Base-by-base conservation (phyloP, 805 yeast genomes). In the Pichia heedii region DNA sequence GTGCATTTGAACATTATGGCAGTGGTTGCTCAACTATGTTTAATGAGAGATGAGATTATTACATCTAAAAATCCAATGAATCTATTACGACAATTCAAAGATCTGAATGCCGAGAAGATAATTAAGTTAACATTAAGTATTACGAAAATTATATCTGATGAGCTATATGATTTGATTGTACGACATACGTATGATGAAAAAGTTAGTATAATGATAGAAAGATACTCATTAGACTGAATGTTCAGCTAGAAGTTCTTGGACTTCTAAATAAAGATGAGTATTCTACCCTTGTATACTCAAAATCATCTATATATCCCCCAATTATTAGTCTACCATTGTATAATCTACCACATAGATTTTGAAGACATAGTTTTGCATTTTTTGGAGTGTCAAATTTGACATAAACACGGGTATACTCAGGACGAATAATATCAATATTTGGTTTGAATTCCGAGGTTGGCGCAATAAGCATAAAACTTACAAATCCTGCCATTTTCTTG, bases 1-100 rank as follows among this genome's bases (percentile, higher is more conserved):
- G 77, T 84, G 18, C 96, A 89, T 55, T 73, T 87, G 79, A 88
- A 89, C 62, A 74, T 89, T 24, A 66, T 89, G 33, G 83, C 87
- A 51, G 77, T 88, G 3, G 85, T 87, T 9, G 90, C 96, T 2
- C 95, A 85, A 57, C 64, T 88, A 20, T 77, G 84, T 5, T 67
- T 81, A 35, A 79, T 83, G 46, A 67, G 96, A 45, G 72, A 78
- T 10, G 63, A 70, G 26, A 64, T 88, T n/a, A 60, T 89, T 43
- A 65, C 64, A 15, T 70, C 81, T 9, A 62, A 59, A 22, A 81
- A 72, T 50, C 96, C 96, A 12, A 87, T 87, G 86, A 69, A 77
- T 36, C 58, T 84, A 18, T 61, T 88, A 40, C 66, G 95, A 42
- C 82, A 77, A 45, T 77, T 86, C 49, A 95, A 96, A 0, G 65